These are phyloP conservation scores for Clonostachys byssicola DNA, from an alignment of 2,329 filamentous ascomycete species.

Conservation along the genomic window DNA sequence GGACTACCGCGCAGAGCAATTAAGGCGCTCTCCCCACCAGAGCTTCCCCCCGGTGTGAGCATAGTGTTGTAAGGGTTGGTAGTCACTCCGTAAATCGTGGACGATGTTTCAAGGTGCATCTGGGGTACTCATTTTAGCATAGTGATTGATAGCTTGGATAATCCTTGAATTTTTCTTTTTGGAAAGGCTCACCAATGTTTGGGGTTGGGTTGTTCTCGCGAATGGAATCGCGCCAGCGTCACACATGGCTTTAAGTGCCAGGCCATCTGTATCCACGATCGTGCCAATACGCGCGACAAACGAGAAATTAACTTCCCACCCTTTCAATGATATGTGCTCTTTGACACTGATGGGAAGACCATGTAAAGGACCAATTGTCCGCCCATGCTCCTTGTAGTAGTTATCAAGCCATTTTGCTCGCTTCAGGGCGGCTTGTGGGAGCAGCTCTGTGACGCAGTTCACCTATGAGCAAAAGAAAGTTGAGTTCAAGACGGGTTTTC, in stretches of 20 bases:
- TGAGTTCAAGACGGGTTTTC: too few relatives aligned
- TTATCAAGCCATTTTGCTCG: slow-evolving; percentile 29
- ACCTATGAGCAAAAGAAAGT: slow-evolving; percentile 8
- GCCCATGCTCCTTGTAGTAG: not conserved
- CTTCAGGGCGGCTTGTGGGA: slow-evolving; percentile 46
- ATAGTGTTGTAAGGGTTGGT: slow-evolving; percentile 59
- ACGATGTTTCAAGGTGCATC: slow-evolving; percentile 29
- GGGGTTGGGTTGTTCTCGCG: slow-evolving; percentile 67
- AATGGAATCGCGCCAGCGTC: slow-evolving; percentile 60
- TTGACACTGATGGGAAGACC: slow-evolving; percentile 45
- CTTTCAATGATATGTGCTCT: slow-evolving; percentile 53
- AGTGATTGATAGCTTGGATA: too few relatives aligned
- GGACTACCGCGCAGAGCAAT: slow-evolving; percentile 33
- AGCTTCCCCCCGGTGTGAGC: slow-evolving; percentile 59
- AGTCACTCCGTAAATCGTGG: slow-evolving; percentile 59
- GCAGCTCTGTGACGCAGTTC: slow-evolving; percentile 49
- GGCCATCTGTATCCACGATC: slow-evolving; percentile 43
- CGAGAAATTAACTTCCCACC: slow-evolving; percentile 48
- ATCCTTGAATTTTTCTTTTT: too few relatives aligned
- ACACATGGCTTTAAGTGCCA: slow-evolving; percentile 52
- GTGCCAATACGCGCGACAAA: slow-evolving; percentile 51
- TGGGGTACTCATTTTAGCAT: too few relatives aligned
- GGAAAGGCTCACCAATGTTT: slow-evolving; percentile 22
- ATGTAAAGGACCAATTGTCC: slow-evolving; percentile 51
- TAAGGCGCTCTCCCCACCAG: slow-evolving; percentile 49